These are phyloP conservation scores for Mangifera indica DNA, from an alignment of 345 rosid species.

Conservation along the genomic window DNA sequence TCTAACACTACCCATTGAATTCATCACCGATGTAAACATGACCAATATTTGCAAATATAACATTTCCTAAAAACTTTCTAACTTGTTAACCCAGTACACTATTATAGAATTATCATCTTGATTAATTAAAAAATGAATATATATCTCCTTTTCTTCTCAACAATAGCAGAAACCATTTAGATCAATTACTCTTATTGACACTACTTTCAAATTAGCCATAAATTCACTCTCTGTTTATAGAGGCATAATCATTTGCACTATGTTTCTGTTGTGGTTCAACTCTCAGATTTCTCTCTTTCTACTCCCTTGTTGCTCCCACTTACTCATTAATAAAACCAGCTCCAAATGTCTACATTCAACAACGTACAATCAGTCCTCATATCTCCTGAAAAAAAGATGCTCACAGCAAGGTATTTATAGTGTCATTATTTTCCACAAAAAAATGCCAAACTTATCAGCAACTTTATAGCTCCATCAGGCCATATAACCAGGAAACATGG, in stretches of 20 bases:
- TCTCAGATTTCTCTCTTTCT: slow-evolving; percentile 3
- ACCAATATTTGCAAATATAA: too few relatives aligned
- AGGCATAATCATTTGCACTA: background rate
- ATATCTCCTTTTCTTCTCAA: background rate
- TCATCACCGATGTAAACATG: too few relatives aligned
- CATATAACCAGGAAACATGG: background rate
- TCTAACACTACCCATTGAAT: background rate
- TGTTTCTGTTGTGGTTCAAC: background rate
- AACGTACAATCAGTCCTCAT: background rate
- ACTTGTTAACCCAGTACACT: background rate
- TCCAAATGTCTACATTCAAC: background rate
- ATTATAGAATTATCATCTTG: background rate
- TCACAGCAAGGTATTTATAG: background rate
- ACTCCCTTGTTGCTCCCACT: background rate
- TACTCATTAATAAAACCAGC: background rate
- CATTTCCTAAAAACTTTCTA: too few relatives aligned
- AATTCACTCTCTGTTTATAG: background rate
- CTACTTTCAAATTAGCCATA: background rate
- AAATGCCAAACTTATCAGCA: background rate
- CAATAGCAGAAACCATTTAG: background rate
- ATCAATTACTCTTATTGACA: background rate
- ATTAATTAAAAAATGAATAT: background rate
- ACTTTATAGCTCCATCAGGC: background rate
- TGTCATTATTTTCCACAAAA: background rate
- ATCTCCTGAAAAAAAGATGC: too few relatives aligned